Conservation (phyloP, 139 green algal species). For the Pseudopediastrum boryanum region DNA sequence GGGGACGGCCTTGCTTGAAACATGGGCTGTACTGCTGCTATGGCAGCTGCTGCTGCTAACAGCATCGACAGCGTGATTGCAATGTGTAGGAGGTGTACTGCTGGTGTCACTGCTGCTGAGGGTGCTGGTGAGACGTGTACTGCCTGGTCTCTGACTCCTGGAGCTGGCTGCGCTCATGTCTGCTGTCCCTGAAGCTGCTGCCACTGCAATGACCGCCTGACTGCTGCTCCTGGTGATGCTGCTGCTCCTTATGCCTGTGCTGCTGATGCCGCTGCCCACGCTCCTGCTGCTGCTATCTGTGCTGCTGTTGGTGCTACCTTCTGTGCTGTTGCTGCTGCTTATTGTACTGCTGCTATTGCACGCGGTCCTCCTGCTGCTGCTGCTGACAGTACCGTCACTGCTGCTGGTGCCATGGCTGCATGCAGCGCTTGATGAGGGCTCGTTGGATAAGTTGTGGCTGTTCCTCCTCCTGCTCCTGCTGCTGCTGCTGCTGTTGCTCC, state of each 20-base stretch:
- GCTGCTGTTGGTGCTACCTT: background rate
- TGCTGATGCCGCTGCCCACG: background rate
- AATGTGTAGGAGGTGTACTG: background rate
- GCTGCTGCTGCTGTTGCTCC: background rate
- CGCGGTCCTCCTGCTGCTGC: background rate
- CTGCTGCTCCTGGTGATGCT: background rate
- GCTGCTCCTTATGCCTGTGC: background rate
- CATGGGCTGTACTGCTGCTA: background rate
- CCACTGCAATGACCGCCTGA: background rate
- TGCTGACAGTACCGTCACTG: too few species aligned
- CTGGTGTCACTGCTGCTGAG: background rate
- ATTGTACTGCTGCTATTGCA: background rate
- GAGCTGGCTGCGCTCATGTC: background rate
- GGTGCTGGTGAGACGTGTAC: background rate
- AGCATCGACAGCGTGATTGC: conserved; percentile 3
- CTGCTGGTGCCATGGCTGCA: too few species aligned
- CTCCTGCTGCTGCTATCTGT: conserved; percentile 12
- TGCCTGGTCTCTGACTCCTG: background rate
- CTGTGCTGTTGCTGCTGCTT: background rate
- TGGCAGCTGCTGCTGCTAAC: background rate
- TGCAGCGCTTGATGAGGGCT: too few species aligned
- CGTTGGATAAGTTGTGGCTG: background rate
- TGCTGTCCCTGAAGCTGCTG: background rate
- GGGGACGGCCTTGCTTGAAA: too few species aligned
- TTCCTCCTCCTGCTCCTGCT: background rate